Evolutionary conservation across 1,284 basidiomycete species (phyloP).

Genomic region (Schizophyllum commune): DNA sequence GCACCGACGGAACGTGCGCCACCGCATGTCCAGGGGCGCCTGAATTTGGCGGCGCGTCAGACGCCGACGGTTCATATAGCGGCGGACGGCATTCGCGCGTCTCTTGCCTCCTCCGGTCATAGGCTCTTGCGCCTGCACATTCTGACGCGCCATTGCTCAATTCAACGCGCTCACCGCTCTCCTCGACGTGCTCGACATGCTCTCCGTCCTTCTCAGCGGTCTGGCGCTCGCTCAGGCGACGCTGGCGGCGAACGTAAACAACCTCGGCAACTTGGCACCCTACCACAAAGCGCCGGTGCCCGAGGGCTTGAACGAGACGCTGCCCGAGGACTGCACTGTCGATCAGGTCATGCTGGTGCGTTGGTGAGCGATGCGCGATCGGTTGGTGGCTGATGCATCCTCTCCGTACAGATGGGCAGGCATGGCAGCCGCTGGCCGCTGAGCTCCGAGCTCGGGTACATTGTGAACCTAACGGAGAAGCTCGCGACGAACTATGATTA

Average conservation of each 20-base stretch:
- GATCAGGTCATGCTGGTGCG: constrained; percentile 33
- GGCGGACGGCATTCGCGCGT: background rate
- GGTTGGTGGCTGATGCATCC: background rate
- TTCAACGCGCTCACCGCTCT: background rate
- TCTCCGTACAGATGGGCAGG: background rate
- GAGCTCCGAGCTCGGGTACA: constrained; percentile 23
- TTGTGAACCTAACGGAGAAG: constrained; percentile 27
- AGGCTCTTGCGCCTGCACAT: too few species aligned
- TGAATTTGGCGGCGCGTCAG: background rate
- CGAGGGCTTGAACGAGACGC: constrained; percentile 22
- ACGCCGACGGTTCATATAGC: background rate
- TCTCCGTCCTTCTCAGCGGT: background rate
- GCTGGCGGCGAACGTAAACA: constrained; percentile 3
- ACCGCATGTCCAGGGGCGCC: background rate
- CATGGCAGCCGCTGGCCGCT: constrained; percentile 1
- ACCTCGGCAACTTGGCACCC: constrained; percentile 30
- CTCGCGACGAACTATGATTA: constrained; percentile 14
- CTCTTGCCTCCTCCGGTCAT: background rate
- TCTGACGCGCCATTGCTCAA: too few species aligned
- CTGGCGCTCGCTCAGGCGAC: background rate
- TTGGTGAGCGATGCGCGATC: background rate
- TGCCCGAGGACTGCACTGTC: constrained; percentile 36
- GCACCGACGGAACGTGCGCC: background rate
- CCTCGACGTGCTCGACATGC: background rate
- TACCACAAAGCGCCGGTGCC: constrained; percentile 28